phyloP scores from a whole-genome alignment of 2,329 filamentous ascomycete species.

The Fusarium bulbicola region DNA sequence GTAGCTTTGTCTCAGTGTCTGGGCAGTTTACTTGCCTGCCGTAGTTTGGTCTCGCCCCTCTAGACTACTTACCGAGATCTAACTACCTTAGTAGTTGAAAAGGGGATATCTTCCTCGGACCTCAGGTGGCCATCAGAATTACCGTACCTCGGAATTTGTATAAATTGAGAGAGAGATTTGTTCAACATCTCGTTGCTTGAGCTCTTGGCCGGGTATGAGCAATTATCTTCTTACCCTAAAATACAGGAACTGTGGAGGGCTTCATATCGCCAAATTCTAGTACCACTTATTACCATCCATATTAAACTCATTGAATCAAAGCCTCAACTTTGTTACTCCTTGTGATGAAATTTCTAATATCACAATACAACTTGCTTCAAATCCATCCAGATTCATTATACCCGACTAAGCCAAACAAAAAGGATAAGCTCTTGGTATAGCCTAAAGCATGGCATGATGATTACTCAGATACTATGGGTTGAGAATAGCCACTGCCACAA shows the following conservation, averaged over 20 bases:
- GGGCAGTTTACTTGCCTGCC: not conserved
- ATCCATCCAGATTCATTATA: not conserved
- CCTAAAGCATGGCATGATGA: not conserved
- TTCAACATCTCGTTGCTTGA: not conserved
- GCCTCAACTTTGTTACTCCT: not conserved
- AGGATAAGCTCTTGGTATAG: not conserved
- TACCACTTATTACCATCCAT: not conserved
- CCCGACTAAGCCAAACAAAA: not conserved
- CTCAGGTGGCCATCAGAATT: constrained; percentile 1
- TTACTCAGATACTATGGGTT: not conserved
- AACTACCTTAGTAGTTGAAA: not conserved
- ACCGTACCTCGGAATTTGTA: constrained; percentile 3
- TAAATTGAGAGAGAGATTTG: not conserved
- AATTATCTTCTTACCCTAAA: too few species aligned
- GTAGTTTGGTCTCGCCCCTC: not conserved
- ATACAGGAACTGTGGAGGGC: not conserved
- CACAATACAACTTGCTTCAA: not conserved
- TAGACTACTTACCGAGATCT: not conserved
- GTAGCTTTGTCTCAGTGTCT: not conserved
- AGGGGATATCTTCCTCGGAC: not conserved
- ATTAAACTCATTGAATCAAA: not conserved
- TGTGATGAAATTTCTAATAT: not conserved
- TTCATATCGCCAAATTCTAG: not conserved
- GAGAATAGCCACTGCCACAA: not conserved
- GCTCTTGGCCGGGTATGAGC: too few species aligned